These are phyloP conservation scores for Daldinia caldariorum DNA, from an alignment of 495 filamentous ascomycete genomes.

Conservation along the genomic window DNA sequence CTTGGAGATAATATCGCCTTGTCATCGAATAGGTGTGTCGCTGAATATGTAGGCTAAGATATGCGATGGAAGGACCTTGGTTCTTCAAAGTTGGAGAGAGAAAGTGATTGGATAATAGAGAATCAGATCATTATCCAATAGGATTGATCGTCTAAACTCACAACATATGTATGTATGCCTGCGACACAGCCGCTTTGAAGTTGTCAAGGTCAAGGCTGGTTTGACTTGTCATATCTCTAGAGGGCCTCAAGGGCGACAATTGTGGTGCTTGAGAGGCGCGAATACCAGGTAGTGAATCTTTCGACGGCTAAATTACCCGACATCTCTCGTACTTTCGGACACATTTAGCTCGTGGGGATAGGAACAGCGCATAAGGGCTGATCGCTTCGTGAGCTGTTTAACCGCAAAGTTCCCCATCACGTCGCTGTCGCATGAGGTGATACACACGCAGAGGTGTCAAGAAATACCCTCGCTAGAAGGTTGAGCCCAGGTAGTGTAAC, in stretches of 20 bases:
- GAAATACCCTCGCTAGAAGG: constrained; percentile 17
- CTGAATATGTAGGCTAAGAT: constrained; percentile 21
- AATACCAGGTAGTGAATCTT: constrained; percentile 1
- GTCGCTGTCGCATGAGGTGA: constrained; percentile 22
- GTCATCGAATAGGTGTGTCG: constrained; percentile 7
- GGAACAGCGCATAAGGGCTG: constrained; percentile 11
- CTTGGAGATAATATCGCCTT: constrained; percentile 16
- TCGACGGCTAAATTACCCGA: constrained; percentile 36
- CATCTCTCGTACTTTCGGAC: constrained; percentile 11
- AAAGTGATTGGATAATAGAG: constrained; percentile 6
- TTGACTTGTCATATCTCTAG: constrained; percentile 27
- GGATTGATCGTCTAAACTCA: background rate
- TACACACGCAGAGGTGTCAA: constrained; percentile 16
- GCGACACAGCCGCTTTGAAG: constrained; percentile 16
- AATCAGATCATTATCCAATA: constrained; percentile 10
- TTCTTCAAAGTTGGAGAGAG: background rate
- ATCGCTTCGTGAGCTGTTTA: constrained; percentile 27
- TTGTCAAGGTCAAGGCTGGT: constrained; percentile 5
- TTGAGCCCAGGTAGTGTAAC: constrained; percentile 33
- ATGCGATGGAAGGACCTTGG: constrained; percentile 10
- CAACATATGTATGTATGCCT: background rate
- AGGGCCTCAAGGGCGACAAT: constrained; percentile 7
- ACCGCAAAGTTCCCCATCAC: constrained; percentile 19
- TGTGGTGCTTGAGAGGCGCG: background rate
- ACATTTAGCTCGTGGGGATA: constrained; percentile 21